Conservation (phyloP, 1,284 basidiomycete species). For the Sporisorium scitamineum region DNA sequence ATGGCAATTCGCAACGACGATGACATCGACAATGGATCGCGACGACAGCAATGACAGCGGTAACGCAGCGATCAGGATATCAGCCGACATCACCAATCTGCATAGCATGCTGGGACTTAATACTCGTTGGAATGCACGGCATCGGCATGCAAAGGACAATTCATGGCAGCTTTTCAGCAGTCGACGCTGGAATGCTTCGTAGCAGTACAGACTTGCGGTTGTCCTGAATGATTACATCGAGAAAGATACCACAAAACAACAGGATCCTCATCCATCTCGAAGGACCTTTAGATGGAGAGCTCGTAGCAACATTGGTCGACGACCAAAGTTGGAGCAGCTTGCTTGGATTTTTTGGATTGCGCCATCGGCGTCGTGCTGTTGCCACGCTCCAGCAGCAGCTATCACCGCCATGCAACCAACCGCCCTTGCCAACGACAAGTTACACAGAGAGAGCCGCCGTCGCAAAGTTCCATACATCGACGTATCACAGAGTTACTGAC, state of each 20-base stretch:
- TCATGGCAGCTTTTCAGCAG: neutral
- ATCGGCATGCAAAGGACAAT: neutral
- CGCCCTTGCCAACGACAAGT: neutral
- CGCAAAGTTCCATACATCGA: neutral
- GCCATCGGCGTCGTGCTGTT: neutral
- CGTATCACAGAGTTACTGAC: slow-evolving; percentile 31
- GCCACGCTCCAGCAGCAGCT: neutral
- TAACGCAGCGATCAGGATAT: neutral
- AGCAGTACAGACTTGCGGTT: neutral
- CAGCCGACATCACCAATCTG: neutral
- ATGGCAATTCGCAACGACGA: slow-evolving; percentile 7
- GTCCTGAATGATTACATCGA: neutral
- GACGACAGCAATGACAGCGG: neutral
- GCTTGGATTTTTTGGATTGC: neutral
- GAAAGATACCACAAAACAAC: neutral
- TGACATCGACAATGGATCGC: neutral
- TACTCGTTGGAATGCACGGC: neutral
- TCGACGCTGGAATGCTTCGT: neutral
- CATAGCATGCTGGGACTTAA: neutral
- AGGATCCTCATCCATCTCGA: neutral
- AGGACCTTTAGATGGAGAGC: neutral
- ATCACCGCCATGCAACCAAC: slow-evolving; percentile 5
- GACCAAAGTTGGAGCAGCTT: neutral
- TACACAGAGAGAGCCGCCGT: slow-evolving; percentile 23
- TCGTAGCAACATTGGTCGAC: neutral